These are phyloP conservation scores for Glomus cerebriforme DNA, from an alignment of 192 early-diverging fungal genomes.

Conservation along the genomic window DNA sequence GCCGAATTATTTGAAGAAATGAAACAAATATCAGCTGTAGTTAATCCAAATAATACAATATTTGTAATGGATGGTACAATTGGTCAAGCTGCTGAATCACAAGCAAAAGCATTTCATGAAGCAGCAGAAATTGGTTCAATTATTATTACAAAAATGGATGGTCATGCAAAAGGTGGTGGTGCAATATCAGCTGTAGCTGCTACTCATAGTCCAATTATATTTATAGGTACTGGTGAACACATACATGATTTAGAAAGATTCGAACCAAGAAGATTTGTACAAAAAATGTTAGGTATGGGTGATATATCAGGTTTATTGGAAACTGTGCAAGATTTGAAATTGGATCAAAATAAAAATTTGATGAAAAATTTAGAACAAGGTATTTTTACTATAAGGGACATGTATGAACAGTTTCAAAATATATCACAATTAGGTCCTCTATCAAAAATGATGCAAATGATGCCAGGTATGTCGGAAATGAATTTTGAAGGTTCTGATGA, in stretches of 20 bases:
- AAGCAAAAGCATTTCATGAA: conserved; percentile 91
- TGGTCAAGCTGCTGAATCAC: conserved; percentile 93
- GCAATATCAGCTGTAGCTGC: conserved; percentile 98
- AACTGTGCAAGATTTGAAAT: conserved; percentile 83
- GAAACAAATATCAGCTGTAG: conserved; percentile 87
- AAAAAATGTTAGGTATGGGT: conserved; percentile 94
- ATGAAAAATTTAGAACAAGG: conserved; percentile 90
- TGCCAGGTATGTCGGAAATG: conserved; percentile 60
- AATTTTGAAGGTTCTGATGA: conserved; percentile 51
- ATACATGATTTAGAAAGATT: conserved; percentile 94
- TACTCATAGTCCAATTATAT: conserved; percentile 89
- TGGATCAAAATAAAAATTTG: conserved; percentile 84
- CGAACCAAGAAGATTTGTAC: conserved; percentile 82
- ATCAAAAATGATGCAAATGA: conserved; percentile 81
- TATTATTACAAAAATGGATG: conserved; percentile 98
- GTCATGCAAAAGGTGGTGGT: conserved; percentile 98
- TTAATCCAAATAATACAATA: conserved; percentile 86
- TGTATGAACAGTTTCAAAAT: conserved; percentile 91
- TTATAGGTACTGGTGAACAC: conserved; percentile 97
- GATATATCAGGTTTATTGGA: conserved; percentile 87
- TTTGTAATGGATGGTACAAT: conserved; percentile 99
- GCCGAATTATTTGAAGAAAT: conserved; percentile 94
- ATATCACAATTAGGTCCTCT: conserved; percentile 91
- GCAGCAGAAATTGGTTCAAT: conserved; percentile 93
- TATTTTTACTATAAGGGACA: conserved; percentile 87